Base-by-base conservation (phyloP, 2,329 filamentous ascomycete species). In the Colletotrichum spaethianum region DNA sequence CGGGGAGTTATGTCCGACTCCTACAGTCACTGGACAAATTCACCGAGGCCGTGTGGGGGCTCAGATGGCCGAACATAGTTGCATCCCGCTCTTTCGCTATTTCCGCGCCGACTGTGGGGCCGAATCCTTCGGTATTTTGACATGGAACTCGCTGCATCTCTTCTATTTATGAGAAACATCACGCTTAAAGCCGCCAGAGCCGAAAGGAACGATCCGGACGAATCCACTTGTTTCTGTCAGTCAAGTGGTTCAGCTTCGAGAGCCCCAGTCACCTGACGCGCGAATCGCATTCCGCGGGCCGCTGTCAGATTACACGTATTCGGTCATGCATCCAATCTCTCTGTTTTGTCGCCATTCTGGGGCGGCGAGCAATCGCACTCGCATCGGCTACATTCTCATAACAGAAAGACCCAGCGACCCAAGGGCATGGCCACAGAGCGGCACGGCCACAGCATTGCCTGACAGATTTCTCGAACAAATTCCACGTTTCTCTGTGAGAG, bases 401-500 rank as follows among this genome's bases (percentile, higher is more conserved):
- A n/a, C n/a, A n/a, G n/a, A n/a, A n/a, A n/a, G 66, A 7, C 33
- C 33, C 5, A 38, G 23, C 2, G 36, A 14, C 4, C 8, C 7
- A 44, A n/a, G 2, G 52, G 18, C 33, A 40, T 56, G 28, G 23
- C 31, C 38, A 55, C 46, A 59, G 46, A 33, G 20, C 38, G 53
- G 59, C 52, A 36, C 52, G 14, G 28, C 55, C 44, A 55, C 57
- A n/a, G 31, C 11, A 28, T 11, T 60, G 46, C 61, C 53, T 55
- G 65, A 60, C 38, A 70, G 59, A 31, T 44, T 55, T 61, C 65
- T 72, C 52, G 60, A 70, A 55, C 66, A 63, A 53, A 53, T 70
- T 53, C 52, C 46, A 40, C 38, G 36, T 53, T 59, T 68, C 57
- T 63, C n/a, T 50, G 23, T 50, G 38, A 33, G 26, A 28, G 11